phyloP scores from a whole-genome alignment of 179 eudicot genomes.

The Nepenthes alata region DNA sequence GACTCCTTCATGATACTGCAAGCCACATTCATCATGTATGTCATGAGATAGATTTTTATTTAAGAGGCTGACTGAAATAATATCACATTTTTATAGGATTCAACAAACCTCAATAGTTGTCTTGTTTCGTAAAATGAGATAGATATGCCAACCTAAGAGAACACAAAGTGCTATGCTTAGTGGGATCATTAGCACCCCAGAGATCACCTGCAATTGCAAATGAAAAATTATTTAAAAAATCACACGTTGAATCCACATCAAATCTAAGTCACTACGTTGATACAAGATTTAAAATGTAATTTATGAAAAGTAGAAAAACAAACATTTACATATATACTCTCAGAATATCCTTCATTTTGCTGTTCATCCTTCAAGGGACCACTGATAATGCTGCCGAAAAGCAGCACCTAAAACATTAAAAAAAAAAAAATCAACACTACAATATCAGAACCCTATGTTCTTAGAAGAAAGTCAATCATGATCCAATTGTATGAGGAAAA shows the following conservation, averaged over 20 bases:
- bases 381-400: conserved; percentile 58
- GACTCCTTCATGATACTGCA: conserved; percentile 93
- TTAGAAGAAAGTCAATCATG: too few relatives aligned
- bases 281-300: background rate
- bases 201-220: conserved; percentile 47
- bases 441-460: too few relatives aligned
- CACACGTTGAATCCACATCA: background rate
- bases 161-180: conserved; percentile 53
- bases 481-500: too few relatives aligned
- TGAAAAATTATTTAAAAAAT: conserved; percentile 4
- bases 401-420: conserved; percentile 52
- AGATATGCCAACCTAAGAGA: conserved; percentile 83
- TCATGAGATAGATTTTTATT: background rate
- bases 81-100: conserved; percentile 1
- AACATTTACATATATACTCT: conserved; percentile 53
- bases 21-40: background rate
- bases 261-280: background rate
- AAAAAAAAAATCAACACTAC: background rate
- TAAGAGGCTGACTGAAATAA: background rate
- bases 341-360: conserved; percentile 43
- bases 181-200: conserved; percentile 58
- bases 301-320: background rate
- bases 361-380: conserved; percentile 43
- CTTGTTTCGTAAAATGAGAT: conserved; percentile 65
- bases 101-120: conserved; percentile 85